Base-by-base conservation (phyloP, 192 early-diverging fungal species). In the Backusella luteola region DNA sequence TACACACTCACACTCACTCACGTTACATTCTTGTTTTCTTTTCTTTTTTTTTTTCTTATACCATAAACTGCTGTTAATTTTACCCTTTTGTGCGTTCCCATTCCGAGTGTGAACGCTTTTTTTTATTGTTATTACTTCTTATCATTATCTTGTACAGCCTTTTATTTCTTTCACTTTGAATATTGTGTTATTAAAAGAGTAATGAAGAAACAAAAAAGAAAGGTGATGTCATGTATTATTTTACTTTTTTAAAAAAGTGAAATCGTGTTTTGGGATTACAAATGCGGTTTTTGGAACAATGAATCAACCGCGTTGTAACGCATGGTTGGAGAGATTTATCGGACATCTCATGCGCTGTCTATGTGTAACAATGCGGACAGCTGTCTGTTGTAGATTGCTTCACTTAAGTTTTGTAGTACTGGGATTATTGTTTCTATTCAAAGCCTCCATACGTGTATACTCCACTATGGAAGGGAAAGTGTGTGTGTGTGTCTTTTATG, bases 31-130 rank as follows among this genome's bases (percentile, higher is more conserved):
- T 29, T 63, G 56, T 63, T 63, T 59, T 59, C 21, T 59, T 17
- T 32, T n/a, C 44, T 49, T 19, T 44, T 44, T 9, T 38, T 38
- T 11, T 49, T 49, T 63, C 26, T 63, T 63, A 63, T 63, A 63
- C 56, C 56, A 63, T 63, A 63, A 63, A 63, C 56, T 63, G 56
- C 56, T 63, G 56, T 63, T 63, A 63, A 63, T 63, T 63, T 29
- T 63, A 63, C 56, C 23, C 56, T 7, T 49, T 39, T 39, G 1
- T 39, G 38, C 38, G 38, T 12, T 39, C 38, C 11, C 9, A 11
- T 39, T 11, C 11, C 38, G 0, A 39, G 38, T 39, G 38, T 12
- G 38, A 38, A 11, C 36, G 36, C 36, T 9, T 38, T 44, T 44
- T 42, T 44, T 49, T 49, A 6, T 49, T 49, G 3, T 49, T 49